Base-by-base conservation (phyloP, 768 basidiomycete genomes). In the Cantharellus cinnabarinus region DNA sequence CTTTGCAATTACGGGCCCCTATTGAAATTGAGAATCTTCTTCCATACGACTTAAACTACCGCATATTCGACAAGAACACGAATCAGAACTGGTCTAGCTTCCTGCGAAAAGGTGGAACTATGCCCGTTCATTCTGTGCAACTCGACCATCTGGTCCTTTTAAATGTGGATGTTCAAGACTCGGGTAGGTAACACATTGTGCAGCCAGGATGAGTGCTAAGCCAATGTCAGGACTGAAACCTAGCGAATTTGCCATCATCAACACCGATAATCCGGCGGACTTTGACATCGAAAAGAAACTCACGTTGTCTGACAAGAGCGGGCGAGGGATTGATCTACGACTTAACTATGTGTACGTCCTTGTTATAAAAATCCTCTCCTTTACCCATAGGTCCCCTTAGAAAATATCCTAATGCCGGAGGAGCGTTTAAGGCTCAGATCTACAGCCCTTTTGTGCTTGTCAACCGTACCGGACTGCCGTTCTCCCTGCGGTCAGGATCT, bases 231-330 rank as follows among this genome's bases (percentile, higher is more conserved):
- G 80, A 10, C 89, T 91, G 73, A 85, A 85, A 66, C 84, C 89
- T 14, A 94, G 91, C 67, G 93, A 98, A 60, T 99, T 95, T 65
- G 85, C 90, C 2, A 97, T 99, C 70, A 93, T 99, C 71, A 97
- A 90, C 66, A 89, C 88, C 14, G 90, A 95, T 67, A 82, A 81
- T 38, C 80, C 88, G 58, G 85, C 90, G 2, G 91, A 91, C 70
- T 89, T 90, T 63, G 85, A 84, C 61, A 75, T 80, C 58, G 95
- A 93, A 69, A 78, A 75, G 57, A 76, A 73, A 41, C 70, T 98
- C 54, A 77, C 76, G 3, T 69, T 98, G 52, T 76, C 80, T 3
- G 95, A 98, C 69, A 71, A 76, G 57, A 72, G 74, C 42, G 83
- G 81, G 58, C 76, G 85, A 54, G 90, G 86, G 67, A 71, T 98